These are phyloP conservation scores for Stagonosporopsis vannaccii DNA, from an alignment of 2,329 filamentous ascomycete species.

Conservation along the genomic window DNA sequence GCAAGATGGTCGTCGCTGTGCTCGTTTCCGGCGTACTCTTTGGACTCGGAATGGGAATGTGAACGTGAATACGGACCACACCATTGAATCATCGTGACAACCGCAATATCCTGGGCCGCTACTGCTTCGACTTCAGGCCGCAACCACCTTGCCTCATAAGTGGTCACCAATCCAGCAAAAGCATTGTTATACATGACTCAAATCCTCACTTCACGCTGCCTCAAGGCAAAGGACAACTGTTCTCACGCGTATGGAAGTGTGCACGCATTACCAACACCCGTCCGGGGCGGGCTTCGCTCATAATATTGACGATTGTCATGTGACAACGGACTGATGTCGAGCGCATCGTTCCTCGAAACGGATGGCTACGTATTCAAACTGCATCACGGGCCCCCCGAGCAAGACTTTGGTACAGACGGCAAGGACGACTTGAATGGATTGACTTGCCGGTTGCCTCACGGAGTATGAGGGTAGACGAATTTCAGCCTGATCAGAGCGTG, in stretches of 20 bases:
- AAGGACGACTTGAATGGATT: background rate
- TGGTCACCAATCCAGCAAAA: background rate
- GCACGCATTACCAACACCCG: background rate
- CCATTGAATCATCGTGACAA: background rate
- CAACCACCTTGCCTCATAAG: background rate
- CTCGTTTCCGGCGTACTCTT: slow-evolving; percentile 12
- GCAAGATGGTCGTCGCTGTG: slow-evolving; percentile 12
- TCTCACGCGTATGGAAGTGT: background rate
- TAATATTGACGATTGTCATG: background rate
- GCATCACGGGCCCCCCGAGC: background rate
- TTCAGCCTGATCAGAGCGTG: too few relatives aligned
- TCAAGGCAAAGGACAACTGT: background rate
- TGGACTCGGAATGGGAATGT: slow-evolving; percentile 19
- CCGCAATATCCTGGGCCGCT: background rate
- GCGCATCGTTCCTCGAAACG: background rate
- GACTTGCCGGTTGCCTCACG: background rate
- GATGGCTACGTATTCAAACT: background rate
- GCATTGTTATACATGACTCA: background rate
- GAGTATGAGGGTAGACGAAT: background rate
- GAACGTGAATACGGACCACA: too few relatives aligned
- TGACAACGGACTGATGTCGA: background rate
- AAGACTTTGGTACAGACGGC: too few relatives aligned
- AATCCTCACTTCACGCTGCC: background rate
- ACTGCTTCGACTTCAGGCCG: background rate
- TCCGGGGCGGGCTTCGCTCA: background rate